These are phyloP conservation scores for Stachybotrys chlorohalonatus DNA, from an alignment of 2,329 filamentous ascomycete species.

Conservation along the genomic window DNA sequence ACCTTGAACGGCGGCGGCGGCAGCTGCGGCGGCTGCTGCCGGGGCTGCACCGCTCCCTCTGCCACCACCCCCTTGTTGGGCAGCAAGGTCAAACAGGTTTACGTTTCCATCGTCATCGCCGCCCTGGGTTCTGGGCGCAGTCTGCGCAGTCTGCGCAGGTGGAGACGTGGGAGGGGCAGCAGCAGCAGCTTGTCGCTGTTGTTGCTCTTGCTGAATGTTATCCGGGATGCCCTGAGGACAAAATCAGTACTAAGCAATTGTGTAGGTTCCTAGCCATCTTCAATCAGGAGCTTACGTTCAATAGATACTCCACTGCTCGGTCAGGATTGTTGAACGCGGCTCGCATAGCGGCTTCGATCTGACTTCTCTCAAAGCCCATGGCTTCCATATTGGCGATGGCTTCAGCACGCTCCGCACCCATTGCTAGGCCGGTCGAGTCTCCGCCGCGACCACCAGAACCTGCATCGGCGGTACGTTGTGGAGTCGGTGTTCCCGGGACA, in stretches of 20 bases:
- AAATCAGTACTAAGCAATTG: neutral
- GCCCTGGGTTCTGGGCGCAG: conserved; percentile 28
- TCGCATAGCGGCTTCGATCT: conserved; percentile 90
- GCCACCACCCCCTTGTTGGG: conserved; percentile 53
- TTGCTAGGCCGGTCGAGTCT: conserved; percentile 67
- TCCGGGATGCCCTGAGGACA: conserved; percentile 75
- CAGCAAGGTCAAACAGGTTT: conserved; percentile 89
- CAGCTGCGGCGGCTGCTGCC: conserved; percentile 32
- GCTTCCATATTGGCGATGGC: conserved; percentile 90
- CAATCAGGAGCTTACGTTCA: conserved; percentile 55
- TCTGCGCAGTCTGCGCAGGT: conserved; percentile 22
- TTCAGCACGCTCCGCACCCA: conserved; percentile 73
- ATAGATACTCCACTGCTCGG: conserved; percentile 89
- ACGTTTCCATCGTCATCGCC: conserved; percentile 59
- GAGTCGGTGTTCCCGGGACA: conserved; percentile 43
- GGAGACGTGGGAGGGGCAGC: conserved; percentile 24
- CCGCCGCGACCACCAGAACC: conserved; percentile 34
- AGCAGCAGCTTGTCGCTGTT: conserved; percentile 33
- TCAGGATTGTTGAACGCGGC: conserved; percentile 96
- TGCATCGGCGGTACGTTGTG: conserved; percentile 32
- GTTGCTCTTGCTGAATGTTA: conserved; percentile 64
- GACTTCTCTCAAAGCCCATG: conserved; percentile 86
- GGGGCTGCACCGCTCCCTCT: conserved; percentile 30
- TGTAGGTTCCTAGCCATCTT: neutral
- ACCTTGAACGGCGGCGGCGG: conserved; percentile 40